Percentiles rank a stretch among this genome's conserved stretches.
Evolutionary conservation across 1,139 yeast genomes (phyloP).

Genomic region (Debaryomyces coudertii): DNA sequence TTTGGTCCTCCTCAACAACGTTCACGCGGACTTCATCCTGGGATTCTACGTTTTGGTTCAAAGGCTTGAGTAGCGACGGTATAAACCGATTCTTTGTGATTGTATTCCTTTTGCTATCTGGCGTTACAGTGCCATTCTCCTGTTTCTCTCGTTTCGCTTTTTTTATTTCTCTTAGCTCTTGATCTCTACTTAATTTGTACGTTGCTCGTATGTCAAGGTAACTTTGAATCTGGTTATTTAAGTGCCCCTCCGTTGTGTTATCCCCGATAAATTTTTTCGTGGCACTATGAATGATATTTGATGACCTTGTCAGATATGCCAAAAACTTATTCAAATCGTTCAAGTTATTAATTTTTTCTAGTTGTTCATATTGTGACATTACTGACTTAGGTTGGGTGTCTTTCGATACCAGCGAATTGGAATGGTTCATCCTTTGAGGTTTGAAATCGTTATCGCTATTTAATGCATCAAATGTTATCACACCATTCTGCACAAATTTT

Average conservation of each 20-base stretch:
- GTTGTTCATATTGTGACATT: conserved; percentile 30
- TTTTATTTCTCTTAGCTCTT: conserved; percentile 20
- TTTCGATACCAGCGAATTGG: conserved; percentile 3
- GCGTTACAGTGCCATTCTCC: background rate
- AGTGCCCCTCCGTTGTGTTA: conserved; percentile 16
- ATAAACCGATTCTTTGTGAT: background rate
- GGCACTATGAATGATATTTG: conserved; percentile 45
- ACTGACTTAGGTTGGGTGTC: conserved; percentile 2
- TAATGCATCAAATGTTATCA: conserved; percentile 49
- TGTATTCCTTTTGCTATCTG: conserved; percentile 8
- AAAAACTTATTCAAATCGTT: conserved; percentile 48
- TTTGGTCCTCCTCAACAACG: conserved; percentile 12
- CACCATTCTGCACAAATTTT: conserved; percentile 50
- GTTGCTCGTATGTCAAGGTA: conserved; percentile 35
- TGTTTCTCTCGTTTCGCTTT: conserved; percentile 13
- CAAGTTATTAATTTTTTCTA: conserved; percentile 44
- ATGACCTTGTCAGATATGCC: conserved; percentile 43
- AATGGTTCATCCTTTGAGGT: conserved; percentile 3
- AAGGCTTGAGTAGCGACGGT: conserved; percentile 30
- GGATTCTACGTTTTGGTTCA: conserved; percentile 11
- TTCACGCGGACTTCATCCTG: conserved; percentile 3
- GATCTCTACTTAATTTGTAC: conserved; percentile 24
- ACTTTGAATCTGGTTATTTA: conserved; percentile 41
- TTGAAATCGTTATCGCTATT: conserved; percentile 20
- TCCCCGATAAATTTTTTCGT: conserved; percentile 32